phyloP scores from a whole-genome alignment of 2,329 filamentous ascomycete genomes.

The Curvularia eragrostidis region DNA sequence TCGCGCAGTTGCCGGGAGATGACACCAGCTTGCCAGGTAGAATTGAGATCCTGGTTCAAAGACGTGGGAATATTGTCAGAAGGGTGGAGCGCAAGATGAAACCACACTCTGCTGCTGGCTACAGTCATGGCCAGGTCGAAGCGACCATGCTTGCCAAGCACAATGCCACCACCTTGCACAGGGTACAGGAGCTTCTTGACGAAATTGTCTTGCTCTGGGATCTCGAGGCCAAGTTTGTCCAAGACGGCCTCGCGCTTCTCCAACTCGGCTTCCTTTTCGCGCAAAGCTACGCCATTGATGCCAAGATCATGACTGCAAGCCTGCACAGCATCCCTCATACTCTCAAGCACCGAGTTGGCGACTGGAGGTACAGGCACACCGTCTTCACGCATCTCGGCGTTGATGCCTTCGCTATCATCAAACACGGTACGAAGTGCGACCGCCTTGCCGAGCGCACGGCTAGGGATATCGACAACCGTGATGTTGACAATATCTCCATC shows the following conservation, averaged over 20 bases:
- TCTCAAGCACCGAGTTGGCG: constrained; percentile 82
- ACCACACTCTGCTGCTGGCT: constrained; percentile 89
- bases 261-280: constrained; percentile 77
- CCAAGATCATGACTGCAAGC: constrained; percentile 81
- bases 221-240: constrained; percentile 84
- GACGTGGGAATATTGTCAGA: constrained; percentile 83
- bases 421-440: constrained; percentile 90
- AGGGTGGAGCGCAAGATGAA: constrained; percentile 89
- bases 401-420: constrained; percentile 91
- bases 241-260: constrained; percentile 84
- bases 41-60: constrained; percentile 74
- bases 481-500: constrained; percentile 88
- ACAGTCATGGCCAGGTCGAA: constrained; percentile 78
- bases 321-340: constrained; percentile 83
- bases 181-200: constrained; percentile 83
- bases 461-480: constrained; percentile 85
- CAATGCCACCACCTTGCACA: constrained; percentile 76
- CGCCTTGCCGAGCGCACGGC: constrained; percentile 81
- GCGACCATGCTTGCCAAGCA: constrained; percentile 76
- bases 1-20: constrained; percentile 91
- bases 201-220: constrained; percentile 83
- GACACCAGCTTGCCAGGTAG: constrained; percentile 91
- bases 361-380: constrained; percentile 77
- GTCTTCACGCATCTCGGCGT: constrained; percentile 95
- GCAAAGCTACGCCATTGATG: constrained; percentile 69